Base-by-base conservation (phyloP, 1,284 basidiomycete genomes). In the Cryptococcus hybrid region DNA sequence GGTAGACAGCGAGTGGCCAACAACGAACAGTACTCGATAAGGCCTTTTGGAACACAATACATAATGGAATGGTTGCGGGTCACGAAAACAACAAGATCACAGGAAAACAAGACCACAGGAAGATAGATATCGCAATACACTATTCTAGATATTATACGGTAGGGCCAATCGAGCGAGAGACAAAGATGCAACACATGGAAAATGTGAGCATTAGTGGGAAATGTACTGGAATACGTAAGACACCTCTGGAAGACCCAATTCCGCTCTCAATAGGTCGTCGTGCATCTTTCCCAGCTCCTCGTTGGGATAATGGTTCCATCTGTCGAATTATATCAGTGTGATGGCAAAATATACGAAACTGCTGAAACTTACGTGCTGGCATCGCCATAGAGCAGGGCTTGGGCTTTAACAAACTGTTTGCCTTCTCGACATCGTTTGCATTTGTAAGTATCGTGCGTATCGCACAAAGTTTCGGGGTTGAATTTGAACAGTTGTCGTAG, bases 291-390 rank as follows among this genome's bases (percentile, higher is more conserved):
- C 87, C 58, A 99, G 80, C 73, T 97, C 90, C 0, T 79, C 78
- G 67, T 95, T 96, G 1, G 89, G 89, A 72, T 91, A 94, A 74
- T 99, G 96, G 76, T 99, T 99, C 96, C 95, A 99, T 15, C 92
- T 96, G 71, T 15, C 48, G 43, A 37, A 42, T 13, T 52, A n/a
- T 7, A 56, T 37, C 48, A 55, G 34, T 18, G n/a, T 24, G 30
- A 7, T 39, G 8, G 35, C 53, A 36, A 42, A 47, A 13, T 12
- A 12, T 24, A 46, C 13, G 12, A 30, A 47, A 24, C 24, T 24
- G 46, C 47, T 24, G 5, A 18, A 55, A 87, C 92, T 68, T 82
- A 93, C 90, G 93, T 92, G 87, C 91, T 95, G 6, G 91, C 91
- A 76, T 99, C 95, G 39, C 96, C 96, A 67, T 99, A 99, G 15